phyloP scores from a whole-genome alignment of 352 stramenopile genomes.

The Phytopythium cucurbitacearum region DNA sequence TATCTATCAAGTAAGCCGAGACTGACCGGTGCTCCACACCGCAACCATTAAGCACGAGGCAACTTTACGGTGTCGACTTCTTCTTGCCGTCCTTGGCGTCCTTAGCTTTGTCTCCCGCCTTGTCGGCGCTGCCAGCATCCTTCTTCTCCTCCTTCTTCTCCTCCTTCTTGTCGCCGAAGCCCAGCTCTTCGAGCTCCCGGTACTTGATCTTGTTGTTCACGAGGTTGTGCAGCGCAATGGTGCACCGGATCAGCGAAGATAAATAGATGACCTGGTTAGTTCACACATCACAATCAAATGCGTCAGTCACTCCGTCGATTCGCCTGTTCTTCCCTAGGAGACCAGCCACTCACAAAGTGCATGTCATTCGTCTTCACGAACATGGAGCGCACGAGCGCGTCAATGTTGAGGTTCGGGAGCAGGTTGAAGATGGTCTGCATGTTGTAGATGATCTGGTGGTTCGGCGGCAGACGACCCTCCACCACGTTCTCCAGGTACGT shows the following conservation, averaged over 20 bases:
- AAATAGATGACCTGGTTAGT: constrained; percentile 93
- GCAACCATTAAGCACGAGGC: no score
- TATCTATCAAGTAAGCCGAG: no score
- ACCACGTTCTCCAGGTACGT: constrained; percentile 95
- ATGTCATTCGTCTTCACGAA: constrained; percentile 99
- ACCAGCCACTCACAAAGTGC: constrained; percentile 88
- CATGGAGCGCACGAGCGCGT: constrained; percentile 95
- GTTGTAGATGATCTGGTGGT: constrained; percentile 98
- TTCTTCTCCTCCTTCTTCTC: constrained; percentile 43
- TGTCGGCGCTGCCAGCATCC: neutral
- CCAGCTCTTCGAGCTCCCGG: constrained; percentile 81
- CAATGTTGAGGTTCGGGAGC: constrained; percentile 97
- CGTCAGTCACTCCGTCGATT: constrained; percentile 1
- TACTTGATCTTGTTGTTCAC: constrained; percentile 99
- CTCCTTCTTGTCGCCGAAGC: constrained; percentile 68
- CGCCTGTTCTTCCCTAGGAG: neutral
- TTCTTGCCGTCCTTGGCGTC: constrained; percentile 31
- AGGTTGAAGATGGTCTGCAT: constrained; percentile 99
- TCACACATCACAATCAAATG: constrained; percentile 7
- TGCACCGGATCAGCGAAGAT: constrained; percentile 95
- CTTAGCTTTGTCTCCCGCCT: constrained; percentile 25
- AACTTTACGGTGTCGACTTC: constrained; percentile 1
- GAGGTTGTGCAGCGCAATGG: constrained; percentile 98
- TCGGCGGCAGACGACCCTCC: constrained; percentile 60
- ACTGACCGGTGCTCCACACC: no score